phyloP scores from a whole-genome alignment of 305 asterid species.

The Fraxinus xanthoxyloides region DNA sequence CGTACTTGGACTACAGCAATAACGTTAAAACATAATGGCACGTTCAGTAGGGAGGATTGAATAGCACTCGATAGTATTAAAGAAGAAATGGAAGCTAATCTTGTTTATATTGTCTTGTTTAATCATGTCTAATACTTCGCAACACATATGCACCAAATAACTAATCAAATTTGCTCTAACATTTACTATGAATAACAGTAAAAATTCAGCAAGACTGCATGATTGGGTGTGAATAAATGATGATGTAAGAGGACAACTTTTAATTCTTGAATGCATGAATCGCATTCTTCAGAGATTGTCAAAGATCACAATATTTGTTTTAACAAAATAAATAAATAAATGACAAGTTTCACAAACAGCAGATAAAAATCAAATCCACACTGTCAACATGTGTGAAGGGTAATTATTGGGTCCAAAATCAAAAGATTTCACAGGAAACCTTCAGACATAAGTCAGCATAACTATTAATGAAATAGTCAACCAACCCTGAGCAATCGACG shows the following conservation, averaged over 20 bases:
- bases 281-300: background rate
- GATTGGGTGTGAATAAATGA: background rate
- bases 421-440: background rate
- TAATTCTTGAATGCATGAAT: background rate
- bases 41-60: background rate
- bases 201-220: background rate
- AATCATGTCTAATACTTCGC: background rate
- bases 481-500: background rate
- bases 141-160: background rate
- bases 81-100: background rate
- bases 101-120: background rate
- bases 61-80: background rate
- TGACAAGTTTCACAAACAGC: background rate
- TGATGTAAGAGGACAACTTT: background rate
- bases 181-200: background rate
- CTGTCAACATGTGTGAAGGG: background rate
- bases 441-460: background rate
- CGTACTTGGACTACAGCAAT: slow-evolving; percentile 38
- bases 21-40: background rate
- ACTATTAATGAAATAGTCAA: background rate
- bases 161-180: background rate
- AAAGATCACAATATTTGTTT: background rate
- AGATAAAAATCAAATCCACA: background rate
- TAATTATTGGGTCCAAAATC: background rate
- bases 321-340: background rate